Evolutionary conservation across 2,329 filamentous ascomycete species (phyloP).

Genomic region (Whalleya microplaca): DNA sequence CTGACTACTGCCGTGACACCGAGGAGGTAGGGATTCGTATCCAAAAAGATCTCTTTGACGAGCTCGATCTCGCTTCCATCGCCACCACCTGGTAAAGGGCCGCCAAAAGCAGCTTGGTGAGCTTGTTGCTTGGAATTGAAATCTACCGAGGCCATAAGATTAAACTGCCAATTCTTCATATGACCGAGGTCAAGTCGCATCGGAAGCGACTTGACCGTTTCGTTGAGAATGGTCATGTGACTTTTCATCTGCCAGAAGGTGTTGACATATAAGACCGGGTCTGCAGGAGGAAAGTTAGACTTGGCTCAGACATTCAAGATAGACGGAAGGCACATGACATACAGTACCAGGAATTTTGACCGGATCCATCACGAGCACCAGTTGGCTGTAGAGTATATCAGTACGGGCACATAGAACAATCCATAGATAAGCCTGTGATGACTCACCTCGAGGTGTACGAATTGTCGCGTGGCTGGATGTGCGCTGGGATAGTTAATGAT

Average conservation of each 20-base stretch:
- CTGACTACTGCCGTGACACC: conserved; percentile 82
- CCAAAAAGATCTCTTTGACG: conserved; percentile 92
- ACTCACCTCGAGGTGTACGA: conserved; percentile 70
- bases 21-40: conserved; percentile 91
- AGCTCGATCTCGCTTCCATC: conserved; percentile 96
- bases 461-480: conserved; percentile 76
- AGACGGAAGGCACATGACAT: conserved; percentile 31
- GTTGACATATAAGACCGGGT: conserved; percentile 87
- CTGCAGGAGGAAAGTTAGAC: conserved; percentile 47
- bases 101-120: conserved; percentile 75
- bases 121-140: conserved; percentile 84
- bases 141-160: conserved; percentile 81
- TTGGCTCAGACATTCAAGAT: neutral
- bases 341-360: conserved; percentile 90
- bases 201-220: conserved; percentile 80
- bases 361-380: conserved; percentile 79
- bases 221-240: conserved; percentile 91
- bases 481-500: conserved; percentile 67
- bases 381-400: conserved; percentile 48
- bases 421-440: neutral
- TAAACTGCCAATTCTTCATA: conserved; percentile 87
- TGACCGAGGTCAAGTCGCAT: conserved; percentile 84
- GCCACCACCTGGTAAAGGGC: conserved; percentile 72
- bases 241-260: conserved; percentile 95
- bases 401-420: neutral